These are phyloP conservation scores for Trichosporon coremiiforme DNA, from an alignment of 1,284 basidiomycete genomes.

Conservation along the genomic window DNA sequence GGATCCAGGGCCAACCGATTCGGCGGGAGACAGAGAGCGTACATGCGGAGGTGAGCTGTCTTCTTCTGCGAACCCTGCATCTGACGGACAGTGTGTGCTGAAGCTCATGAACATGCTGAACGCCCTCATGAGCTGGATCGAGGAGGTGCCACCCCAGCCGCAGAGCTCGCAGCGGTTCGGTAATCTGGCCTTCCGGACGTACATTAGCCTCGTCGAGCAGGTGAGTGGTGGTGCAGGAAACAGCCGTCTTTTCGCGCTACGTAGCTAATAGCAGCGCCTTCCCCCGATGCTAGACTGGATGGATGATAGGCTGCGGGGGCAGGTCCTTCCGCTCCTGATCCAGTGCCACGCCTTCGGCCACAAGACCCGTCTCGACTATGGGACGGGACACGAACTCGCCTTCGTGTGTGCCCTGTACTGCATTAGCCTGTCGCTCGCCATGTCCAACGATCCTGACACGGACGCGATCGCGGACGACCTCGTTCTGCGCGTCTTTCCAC, in stretches of 20 bases:
- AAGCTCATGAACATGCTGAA: slow-evolving; percentile 66
- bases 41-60: slow-evolving; percentile 22
- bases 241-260: too few species aligned
- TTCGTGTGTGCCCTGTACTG: slow-evolving; percentile 74
- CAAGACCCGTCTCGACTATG: slow-evolving; percentile 90
- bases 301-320: slow-evolving; percentile 61
- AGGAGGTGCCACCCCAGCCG: slow-evolving; percentile 75
- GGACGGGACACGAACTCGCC: slow-evolving; percentile 90
- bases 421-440: slow-evolving; percentile 46
- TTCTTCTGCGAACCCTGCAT: neutral
- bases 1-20: slow-evolving; percentile 65
- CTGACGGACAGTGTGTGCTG: slow-evolving; percentile 58
- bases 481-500: slow-evolving; percentile 55
- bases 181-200: slow-evolving; percentile 86
- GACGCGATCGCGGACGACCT: slow-evolving; percentile 49
- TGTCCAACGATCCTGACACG: slow-evolving; percentile 43
- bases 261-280: slow-evolving; percentile 61
- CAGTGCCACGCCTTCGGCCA: slow-evolving; percentile 76
- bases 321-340: slow-evolving; percentile 65
- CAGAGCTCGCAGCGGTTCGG: slow-evolving; percentile 85
- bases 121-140: slow-evolving; percentile 74
- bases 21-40: slow-evolving; percentile 45
- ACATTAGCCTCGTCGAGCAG: slow-evolving; percentile 77
- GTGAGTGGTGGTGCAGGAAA: too few species aligned
- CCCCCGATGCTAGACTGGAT: slow-evolving; percentile 65